Conservation (phyloP, 352 stramenopile species). For the Pythium myriotylum region DNA sequence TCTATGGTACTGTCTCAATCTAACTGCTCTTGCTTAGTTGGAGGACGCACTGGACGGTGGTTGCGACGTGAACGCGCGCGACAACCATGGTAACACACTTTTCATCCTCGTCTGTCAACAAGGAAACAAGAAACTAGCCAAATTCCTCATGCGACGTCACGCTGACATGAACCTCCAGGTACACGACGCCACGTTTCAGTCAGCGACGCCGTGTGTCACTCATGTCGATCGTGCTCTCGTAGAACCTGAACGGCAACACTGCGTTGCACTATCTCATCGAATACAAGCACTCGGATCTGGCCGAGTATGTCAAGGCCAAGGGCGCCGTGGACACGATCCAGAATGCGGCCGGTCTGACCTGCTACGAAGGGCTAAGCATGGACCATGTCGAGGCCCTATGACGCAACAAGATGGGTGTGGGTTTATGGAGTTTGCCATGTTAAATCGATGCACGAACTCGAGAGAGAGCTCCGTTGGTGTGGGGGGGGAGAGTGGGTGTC, state of each 20-base stretch:
- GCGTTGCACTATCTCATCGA: constrained; percentile 95
- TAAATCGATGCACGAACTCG: constrained; percentile 7
- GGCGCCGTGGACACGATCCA: constrained; percentile 91
- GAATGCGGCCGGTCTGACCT: constrained; percentile 92
- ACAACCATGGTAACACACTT: constrained; percentile 95
- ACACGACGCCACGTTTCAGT: background rate
- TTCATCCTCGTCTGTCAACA: constrained; percentile 95
- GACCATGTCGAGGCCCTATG: constrained; percentile 52
- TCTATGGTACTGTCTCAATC: constrained; percentile 1
- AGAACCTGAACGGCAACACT: constrained; percentile 96
- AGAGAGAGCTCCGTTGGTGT: background rate
- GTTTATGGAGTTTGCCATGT: background rate
- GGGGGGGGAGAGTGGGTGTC: constrained; percentile 1
- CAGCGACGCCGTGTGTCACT: background rate
- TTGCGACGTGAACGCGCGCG: constrained; percentile 87
- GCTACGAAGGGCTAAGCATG: constrained; percentile 92
- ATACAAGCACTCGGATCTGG: constrained; percentile 91
- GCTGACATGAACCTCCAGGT: constrained; percentile 93
- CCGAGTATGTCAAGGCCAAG: constrained; percentile 94
- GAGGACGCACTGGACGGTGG: constrained; percentile 89
- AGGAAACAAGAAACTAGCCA: constrained; percentile 94
- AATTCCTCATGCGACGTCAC: constrained; percentile 93
- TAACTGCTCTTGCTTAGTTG: constrained; percentile 39
- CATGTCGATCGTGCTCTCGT: constrained; percentile 1
- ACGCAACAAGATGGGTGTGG: background rate